These are phyloP conservation scores for Immersiporthe knoxdaviesiana DNA, from an alignment of 2,329 filamentous ascomycete species.

Conservation along the genomic window DNA sequence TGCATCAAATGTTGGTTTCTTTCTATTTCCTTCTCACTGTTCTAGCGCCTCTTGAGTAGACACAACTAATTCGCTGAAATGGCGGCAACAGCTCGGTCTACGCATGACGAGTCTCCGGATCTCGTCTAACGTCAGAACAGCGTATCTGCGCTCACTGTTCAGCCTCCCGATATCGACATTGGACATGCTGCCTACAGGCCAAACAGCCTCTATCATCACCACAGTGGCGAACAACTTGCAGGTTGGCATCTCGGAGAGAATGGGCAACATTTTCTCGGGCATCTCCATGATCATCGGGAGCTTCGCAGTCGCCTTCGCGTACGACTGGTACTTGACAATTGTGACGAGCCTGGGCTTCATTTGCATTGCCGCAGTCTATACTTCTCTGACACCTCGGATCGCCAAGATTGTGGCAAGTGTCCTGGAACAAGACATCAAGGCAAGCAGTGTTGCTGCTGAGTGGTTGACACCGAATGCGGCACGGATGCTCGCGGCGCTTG, in stretches of 20 bases:
- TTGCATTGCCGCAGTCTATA: constrained; percentile 55
- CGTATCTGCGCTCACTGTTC: constrained; percentile 67
- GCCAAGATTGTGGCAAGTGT: constrained; percentile 53
- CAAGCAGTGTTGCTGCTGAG: constrained; percentile 63
- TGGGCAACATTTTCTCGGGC: constrained; percentile 61
- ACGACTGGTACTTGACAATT: constrained; percentile 62
- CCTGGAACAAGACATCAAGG: constrained; percentile 55
- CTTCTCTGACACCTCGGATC: constrained; percentile 56
- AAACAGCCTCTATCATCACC: constrained; percentile 64
- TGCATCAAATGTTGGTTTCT: constrained; percentile 35
- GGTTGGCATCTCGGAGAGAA: constrained; percentile 64
- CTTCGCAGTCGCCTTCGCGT: constrained; percentile 57
- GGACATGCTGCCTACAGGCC: constrained; percentile 60
- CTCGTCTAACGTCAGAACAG: constrained; percentile 62
- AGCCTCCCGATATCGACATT: constrained; percentile 68
- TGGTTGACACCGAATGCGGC: constrained; percentile 28
- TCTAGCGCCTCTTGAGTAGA: not conserved
- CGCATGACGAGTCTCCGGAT: constrained; percentile 63
- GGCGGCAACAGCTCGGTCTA: constrained; percentile 48
- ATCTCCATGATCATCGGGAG: constrained; percentile 55
- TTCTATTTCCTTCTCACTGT: too few relatives aligned
- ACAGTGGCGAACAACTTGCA: constrained; percentile 65
- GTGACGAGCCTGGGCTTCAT: constrained; percentile 60
- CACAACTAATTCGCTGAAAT: not conserved
- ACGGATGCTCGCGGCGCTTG: constrained; percentile 65